These are phyloP conservation scores for Astrocystis sublimbata DNA, from an alignment of 495 filamentous ascomycete species.

Conservation along the genomic window DNA sequence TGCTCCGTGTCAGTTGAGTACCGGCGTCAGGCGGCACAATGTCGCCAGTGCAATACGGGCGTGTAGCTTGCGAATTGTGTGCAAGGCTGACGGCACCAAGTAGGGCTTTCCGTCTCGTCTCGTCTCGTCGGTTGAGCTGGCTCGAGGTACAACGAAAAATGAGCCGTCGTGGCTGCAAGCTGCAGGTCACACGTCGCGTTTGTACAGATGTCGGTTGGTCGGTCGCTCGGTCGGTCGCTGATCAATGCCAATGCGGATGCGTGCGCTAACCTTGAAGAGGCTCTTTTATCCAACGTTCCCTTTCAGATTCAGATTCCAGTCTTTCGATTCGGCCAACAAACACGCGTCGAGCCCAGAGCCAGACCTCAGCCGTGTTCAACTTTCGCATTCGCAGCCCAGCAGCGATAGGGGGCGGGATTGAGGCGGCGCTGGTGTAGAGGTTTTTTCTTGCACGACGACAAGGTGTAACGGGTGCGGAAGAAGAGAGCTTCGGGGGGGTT, in stretches of 20 bases:
- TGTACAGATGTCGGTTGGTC: background rate
- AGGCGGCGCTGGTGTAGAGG: slow-evolving; percentile 7
- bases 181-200: slow-evolving; percentile 8
- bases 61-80: background rate
- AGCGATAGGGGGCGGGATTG: slow-evolving; percentile 2
- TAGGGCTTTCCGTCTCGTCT: background rate
- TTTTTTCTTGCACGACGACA: slow-evolving; percentile 6
- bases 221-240: too few species aligned
- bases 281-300: slow-evolving; percentile 2
- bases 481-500: slow-evolving; percentile 10
- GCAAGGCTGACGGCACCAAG: background rate
- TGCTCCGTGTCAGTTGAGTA: background rate
- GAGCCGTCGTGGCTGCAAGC: slow-evolving; percentile 10
- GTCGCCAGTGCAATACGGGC: background rate
- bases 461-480: slow-evolving; percentile 1
- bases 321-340: background rate
- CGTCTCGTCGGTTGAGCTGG: background rate
- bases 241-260: background rate
- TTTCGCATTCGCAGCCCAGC: slow-evolving; percentile 6
- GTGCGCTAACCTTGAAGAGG: background rate
- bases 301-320: slow-evolving; percentile 10
- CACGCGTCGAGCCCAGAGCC: slow-evolving; percentile 3
- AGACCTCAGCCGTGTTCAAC: slow-evolving; percentile 1
- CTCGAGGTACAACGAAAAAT: slow-evolving; percentile 6
- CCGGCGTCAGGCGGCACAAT: background rate